A percentile compares a stretch with the other conserved stretches of the same genome.
Evolutionary conservation across 768 basidiomycete species (phyloP).

Genomic region (Mycena rosella): DNA sequence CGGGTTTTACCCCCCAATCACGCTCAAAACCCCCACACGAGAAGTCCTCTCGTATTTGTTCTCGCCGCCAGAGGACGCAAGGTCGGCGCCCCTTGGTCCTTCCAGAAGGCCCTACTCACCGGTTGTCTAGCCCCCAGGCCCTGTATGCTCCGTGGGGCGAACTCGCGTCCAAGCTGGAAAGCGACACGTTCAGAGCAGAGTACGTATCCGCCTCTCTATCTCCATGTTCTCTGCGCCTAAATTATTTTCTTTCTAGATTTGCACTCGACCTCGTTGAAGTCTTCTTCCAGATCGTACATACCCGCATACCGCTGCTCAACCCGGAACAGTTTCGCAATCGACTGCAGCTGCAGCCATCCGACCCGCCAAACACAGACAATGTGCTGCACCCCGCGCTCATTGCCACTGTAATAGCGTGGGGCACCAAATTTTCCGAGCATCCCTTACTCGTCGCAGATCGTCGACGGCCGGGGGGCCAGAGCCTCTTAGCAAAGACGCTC

Average conservation of each 20-base stretch:
- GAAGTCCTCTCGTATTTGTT: conserved; percentile 81
- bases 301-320: conserved; percentile 88
- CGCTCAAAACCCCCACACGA: conserved; percentile 70
- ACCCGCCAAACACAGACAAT: conserved; percentile 42
- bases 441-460: conserved; percentile 86
- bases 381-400: conserved; percentile 79
- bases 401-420: conserved; percentile 92
- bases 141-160: conserved; percentile 81
- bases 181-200: conserved; percentile 85
- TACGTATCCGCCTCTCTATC: conserved; percentile 59
- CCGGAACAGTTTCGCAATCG: conserved; percentile 84
- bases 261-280: conserved; percentile 94
- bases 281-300: conserved; percentile 93
- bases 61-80: conserved; percentile 74
- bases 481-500: conserved; percentile 80
- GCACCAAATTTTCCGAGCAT: conserved; percentile 94
- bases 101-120: conserved; percentile 34
- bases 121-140: conserved; percentile 48
- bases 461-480: conserved; percentile 75
- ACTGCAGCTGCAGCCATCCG: conserved; percentile 58
- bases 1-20: conserved; percentile 65
- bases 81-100: conserved; percentile 49
- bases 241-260: conserved; percentile 66
- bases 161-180: conserved; percentile 76
- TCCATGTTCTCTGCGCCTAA: conserved; percentile 31